Conservation (phyloP, 345 rosid species). For the Turnera subulata region DNA sequence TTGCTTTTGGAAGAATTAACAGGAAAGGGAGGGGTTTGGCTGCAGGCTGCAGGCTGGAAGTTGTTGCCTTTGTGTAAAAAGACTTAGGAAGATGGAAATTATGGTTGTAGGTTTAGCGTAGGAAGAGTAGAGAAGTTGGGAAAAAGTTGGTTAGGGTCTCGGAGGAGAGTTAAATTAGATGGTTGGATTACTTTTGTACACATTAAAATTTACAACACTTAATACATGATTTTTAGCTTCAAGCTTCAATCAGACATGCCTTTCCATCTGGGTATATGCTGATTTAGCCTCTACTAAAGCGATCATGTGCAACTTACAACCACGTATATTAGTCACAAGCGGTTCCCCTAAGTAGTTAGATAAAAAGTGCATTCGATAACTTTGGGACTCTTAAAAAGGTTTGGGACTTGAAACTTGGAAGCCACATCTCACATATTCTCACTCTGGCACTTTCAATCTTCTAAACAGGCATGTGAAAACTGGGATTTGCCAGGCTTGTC, state of each 20-base stretch:
- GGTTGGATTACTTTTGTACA: slow-evolving; percentile 38
- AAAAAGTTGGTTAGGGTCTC: slow-evolving; percentile 10
- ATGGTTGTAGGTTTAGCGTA: slow-evolving; percentile 14
- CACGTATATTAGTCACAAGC: no score
- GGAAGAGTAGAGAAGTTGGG: slow-evolving; percentile 19
- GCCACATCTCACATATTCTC: no score
- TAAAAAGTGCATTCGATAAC: no score
- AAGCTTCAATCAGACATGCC: neutral
- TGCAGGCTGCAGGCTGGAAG: neutral
- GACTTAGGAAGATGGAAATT: neutral
- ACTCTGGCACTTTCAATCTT: no score
- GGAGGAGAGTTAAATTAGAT: slow-evolving; percentile 14
- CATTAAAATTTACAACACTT: slow-evolving; percentile 32
- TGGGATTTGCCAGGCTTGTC: no score
- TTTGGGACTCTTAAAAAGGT: no score
- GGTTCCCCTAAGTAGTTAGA: no score
- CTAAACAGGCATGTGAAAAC: no score
- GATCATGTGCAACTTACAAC: no score
- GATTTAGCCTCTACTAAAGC: no score
- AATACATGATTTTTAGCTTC: slow-evolving; percentile 32
- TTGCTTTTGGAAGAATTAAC: neutral
- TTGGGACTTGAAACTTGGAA: no score
- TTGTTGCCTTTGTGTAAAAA: slow-evolving; percentile 8
- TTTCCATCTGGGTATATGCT: no score
- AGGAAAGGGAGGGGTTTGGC: neutral